These are phyloP conservation scores for Cryptosporidium viatorum DNA, from an alignment of 169 alveolate species.

Conservation along the genomic window DNA sequence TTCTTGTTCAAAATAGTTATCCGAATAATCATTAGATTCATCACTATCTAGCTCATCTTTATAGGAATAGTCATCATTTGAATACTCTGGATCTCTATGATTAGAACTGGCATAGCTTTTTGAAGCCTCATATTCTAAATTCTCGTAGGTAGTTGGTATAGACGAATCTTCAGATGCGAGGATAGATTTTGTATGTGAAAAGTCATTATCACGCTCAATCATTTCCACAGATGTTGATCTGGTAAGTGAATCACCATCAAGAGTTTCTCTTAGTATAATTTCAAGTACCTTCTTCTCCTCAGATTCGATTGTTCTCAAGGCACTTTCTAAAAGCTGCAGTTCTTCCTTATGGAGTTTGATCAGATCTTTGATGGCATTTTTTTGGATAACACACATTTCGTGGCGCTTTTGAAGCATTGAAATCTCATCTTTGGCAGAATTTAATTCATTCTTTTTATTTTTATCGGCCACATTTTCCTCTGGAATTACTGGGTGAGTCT, in stretches of 20 bases:
- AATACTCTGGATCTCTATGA: not conserved
- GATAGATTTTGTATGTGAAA: not conserved
- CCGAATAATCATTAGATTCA: not conserved
- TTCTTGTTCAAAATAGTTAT: not conserved
- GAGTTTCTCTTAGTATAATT: slow-evolving; percentile 5
- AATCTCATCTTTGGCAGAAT: not conserved
- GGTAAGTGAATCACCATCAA: not conserved
- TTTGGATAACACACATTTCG: slow-evolving; percentile 58
- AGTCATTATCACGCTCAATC: slow-evolving; percentile 34
- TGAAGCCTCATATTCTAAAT: not conserved
- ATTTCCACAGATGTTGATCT: slow-evolving; percentile 56
- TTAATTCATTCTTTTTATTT: not conserved
- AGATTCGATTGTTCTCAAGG: slow-evolving; percentile 41
- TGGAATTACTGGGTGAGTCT: not conserved
- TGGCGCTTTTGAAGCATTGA: slow-evolving; percentile 24
- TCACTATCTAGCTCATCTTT: slow-evolving; percentile 4
- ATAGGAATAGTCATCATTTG: not conserved
- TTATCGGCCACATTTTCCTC: not conserved
- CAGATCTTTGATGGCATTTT: slow-evolving; percentile 40
- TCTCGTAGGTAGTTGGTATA: not conserved
- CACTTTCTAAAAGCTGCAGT: slow-evolving; percentile 39
- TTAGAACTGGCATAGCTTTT: not conserved
- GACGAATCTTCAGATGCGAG: not conserved
- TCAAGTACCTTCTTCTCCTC: slow-evolving; percentile 46
- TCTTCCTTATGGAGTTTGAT: slow-evolving; percentile 45